Evolutionary conservation across 2,329 filamentous ascomycete species (phyloP).

Genomic region (Microcyclosporella mali): DNA sequence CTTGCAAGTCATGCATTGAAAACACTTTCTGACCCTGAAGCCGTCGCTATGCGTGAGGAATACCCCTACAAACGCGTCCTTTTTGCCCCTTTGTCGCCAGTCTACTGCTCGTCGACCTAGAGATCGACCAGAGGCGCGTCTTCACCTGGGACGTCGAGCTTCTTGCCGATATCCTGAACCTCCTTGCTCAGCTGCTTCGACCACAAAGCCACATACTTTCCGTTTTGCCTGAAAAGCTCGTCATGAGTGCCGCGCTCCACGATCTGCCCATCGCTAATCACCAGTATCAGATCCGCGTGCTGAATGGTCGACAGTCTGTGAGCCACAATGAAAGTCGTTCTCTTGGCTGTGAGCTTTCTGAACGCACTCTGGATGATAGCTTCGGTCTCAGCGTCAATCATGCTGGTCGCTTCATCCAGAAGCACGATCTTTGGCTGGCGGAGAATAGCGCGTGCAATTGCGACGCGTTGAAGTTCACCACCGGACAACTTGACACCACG

Average conservation of each 20-base stretch:
- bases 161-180: conserved; percentile 2
- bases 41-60: too few species aligned
- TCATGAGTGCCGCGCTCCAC: conserved; percentile 72
- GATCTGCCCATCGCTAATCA: conserved; percentile 64
- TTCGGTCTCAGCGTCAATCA: conserved; percentile 53
- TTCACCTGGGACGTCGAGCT: neutral
- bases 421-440: conserved; percentile 61
- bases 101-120: neutral
- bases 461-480: conserved; percentile 78
- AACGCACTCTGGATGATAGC: conserved; percentile 53
- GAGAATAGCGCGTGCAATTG: conserved; percentile 66
- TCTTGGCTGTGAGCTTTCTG: conserved; percentile 52
- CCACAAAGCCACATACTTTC: conserved; percentile 31
- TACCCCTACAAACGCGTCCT: neutral
- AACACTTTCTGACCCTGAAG: too few species aligned
- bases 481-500: conserved; percentile 71
- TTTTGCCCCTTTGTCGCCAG: neutral
- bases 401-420: conserved; percentile 70
- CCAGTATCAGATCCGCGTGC: conserved; percentile 71
- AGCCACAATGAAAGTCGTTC: conserved; percentile 73
- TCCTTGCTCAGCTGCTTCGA: conserved; percentile 29
- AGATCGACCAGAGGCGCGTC: neutral
- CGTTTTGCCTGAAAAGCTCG: conserved; percentile 50
- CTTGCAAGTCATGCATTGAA: too few species aligned
- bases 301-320: conserved; percentile 70